Base-by-base conservation (phyloP, 2,329 filamentous ascomycete species). In the Venturia nashicola region DNA sequence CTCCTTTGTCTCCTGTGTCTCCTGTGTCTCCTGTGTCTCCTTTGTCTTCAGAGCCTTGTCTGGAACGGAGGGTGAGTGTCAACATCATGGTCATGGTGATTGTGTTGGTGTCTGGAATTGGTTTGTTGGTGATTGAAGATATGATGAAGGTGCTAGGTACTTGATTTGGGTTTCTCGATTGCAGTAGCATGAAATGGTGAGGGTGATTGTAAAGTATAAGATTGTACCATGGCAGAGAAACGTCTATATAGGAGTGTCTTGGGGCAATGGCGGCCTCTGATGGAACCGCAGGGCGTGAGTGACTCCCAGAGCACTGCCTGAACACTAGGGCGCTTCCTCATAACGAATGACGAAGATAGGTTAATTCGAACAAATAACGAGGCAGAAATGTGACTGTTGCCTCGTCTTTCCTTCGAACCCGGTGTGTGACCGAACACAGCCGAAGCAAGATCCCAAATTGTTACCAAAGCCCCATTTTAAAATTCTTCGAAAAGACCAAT, bases 301-400 rank as follows among this genome's bases (percentile, higher is more conserved):
- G 51, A 57, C 51, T 57, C 51, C 32, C n/a, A 61, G n/a, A 61
- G 39, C 59, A 61, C 39, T 61, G 59, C 59, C 42, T 61, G 36
- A 43, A 61, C 43, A 60, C 16, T 60, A 42, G 36, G 57, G 48
- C 48, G 48, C 32, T 55, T 12, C 16, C 34, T 16, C 23, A 12
- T 5, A 23, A 7, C 44, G n/a, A 55, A 55, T 55, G 48, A 8
- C 48, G 23, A 34, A 55, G 48, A 34, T 34, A 32, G 48, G 27
- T 55, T 27, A 18, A 34, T 57, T 36, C 51, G 16, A 51, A 36
- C 59, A 42, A 27, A 12, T 46, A 61, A 61, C 39, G n/a, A 61
- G 59, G 42, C 59, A 46, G 42, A 46, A 61, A 27, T 7, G 34
- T 40, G n/a, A 61, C 51, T 57, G 51, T 20, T 57, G 51, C 51